A percentile compares a stretch with the other conserved stretches of the same genome.
phyloP scores from a whole-genome alignment of 2,329 filamentous ascomycete genomes.

The Macrophomina phaseolina region DNA sequence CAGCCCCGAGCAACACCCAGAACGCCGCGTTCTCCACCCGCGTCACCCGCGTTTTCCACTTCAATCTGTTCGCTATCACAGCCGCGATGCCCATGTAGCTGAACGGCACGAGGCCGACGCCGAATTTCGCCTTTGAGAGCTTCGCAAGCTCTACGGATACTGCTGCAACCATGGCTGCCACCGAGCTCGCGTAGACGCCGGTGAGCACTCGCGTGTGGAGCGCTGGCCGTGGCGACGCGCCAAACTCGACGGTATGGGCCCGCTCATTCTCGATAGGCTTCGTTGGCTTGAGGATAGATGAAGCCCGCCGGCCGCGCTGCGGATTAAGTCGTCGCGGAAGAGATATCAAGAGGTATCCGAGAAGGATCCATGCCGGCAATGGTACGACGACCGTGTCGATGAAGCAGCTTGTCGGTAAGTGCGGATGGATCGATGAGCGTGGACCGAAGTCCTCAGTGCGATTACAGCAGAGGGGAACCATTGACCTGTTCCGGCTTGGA shows the following conservation, averaged over 20 bases:
- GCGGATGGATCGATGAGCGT: conserved; percentile 38
- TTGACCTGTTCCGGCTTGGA: neutral
- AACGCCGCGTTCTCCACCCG: conserved; percentile 35
- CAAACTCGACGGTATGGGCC: neutral
- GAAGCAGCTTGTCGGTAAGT: conserved; percentile 46
- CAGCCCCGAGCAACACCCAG: conserved; percentile 34
- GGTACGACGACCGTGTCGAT: conserved; percentile 43
- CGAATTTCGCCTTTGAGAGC: conserved; percentile 37
- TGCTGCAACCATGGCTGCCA: conserved; percentile 41
- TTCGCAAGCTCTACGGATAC: conserved; percentile 42
- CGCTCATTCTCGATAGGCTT: conserved; percentile 24
- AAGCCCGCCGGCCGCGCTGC: neutral
- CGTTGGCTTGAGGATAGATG: conserved; percentile 15
- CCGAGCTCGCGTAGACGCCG: conserved; percentile 39
- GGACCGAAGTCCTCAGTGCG: conserved; percentile 44
- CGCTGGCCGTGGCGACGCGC: neutral
- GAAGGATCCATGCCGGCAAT: conserved; percentile 42
- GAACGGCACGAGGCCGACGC: conserved; percentile 44
- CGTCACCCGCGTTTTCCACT: conserved; percentile 33
- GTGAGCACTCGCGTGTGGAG: conserved; percentile 13
- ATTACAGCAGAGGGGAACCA: conserved; percentile 37
- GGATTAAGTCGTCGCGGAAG: conserved; percentile 27
- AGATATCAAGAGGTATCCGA: conserved; percentile 36
- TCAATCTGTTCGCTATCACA: conserved; percentile 34
- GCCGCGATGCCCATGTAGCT: conserved; percentile 39